Conservation (phyloP, 768 basidiomycete species). For the Suillus weaverae region DNA sequence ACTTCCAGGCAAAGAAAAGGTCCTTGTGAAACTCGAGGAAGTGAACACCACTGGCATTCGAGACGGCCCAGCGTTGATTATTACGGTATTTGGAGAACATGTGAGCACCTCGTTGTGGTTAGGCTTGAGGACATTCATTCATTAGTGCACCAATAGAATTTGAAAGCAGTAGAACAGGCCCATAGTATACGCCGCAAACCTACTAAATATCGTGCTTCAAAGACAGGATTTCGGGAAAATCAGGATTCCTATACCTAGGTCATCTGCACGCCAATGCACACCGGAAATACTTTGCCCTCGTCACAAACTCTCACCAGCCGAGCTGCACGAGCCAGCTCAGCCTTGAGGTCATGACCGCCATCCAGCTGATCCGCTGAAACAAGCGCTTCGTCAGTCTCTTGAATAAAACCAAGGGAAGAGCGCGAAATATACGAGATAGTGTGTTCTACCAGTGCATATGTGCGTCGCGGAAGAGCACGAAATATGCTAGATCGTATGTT, state of each 20-base stretch:
- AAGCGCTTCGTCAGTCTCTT: conserved; percentile 50
- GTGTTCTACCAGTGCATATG: too few relatives aligned
- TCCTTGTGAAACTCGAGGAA: conserved; percentile 55
- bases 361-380: conserved; percentile 38
- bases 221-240: conserved; percentile 68
- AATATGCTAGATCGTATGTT: too few relatives aligned
- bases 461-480: too few relatives aligned
- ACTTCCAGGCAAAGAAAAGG: conserved; percentile 38
- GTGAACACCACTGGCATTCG: conserved; percentile 81
- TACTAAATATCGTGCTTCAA: conserved; percentile 73
- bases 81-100: conserved; percentile 77
- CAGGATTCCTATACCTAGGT: conserved; percentile 74
- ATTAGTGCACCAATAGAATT: conserved; percentile 50
- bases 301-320: conserved; percentile 49
- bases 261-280: conserved; percentile 27
- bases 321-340: conserved; percentile 46
- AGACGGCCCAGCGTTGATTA: conserved; percentile 68
- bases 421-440: neutral
- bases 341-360: conserved; percentile 31
- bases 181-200: conserved; percentile 71
- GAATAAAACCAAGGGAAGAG: conserved; percentile 53
- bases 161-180: conserved; percentile 73
- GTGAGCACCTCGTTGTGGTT: conserved; percentile 41
- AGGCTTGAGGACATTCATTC: conserved; percentile 12
- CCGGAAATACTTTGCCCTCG: conserved; percentile 48